Base-by-base conservation (phyloP, 345 rosid genomes). In the Excoecaria cochinchinensis region DNA sequence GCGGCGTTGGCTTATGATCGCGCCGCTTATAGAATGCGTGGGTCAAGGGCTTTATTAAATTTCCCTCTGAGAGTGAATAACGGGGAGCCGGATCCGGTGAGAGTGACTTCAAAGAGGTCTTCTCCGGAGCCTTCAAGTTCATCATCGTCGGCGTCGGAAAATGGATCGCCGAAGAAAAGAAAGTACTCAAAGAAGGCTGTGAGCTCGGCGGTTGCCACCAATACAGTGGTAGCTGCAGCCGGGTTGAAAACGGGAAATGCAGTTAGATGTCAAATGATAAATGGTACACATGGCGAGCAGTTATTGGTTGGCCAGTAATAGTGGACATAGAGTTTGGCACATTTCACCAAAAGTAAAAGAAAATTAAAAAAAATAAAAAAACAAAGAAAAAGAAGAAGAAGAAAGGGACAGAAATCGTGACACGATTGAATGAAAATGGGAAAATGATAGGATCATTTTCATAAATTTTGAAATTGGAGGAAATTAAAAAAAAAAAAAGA, bases 1-100 rank as follows among this genome's bases (percentile, higher is more conserved):
- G 99, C 99, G 47, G 99, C 99, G 50, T 73, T 96, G 76, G 98
- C 99, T 77, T 96, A 96, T 53, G 99, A 96, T 60, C 82, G 89
- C 56, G 99, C 99, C 0, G 99, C 99, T 7, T 96, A 86, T 58
- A 85, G 97, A 82, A 96, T 96, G 97, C 89, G 99, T 13, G 99
- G 99, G 69, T 93, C 99, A 5, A 85, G 91, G 67, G 99, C 99
- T 24, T 60, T 96, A 63, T 81, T 93, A 78, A 96, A 96, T 81
- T 96, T 96, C 56, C 99, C 98, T 2, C 81, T 89, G 75, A 86
- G 97, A 69, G 90, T 96, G 53, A 96, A 96, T 22, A 93, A 96
- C 1, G 97, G 99, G 1, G 98, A 96, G 76, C 99, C 99, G 15
- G 97, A 93, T 57, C 99, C 99, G 36, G 97, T 96, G 1, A 83